Percentiles rank a stretch among this genome's conserved stretches.
Evolutionary conservation across 768 basidiomycete genomes (phyloP).

Genomic region (Lentinula raphanica): DNA sequence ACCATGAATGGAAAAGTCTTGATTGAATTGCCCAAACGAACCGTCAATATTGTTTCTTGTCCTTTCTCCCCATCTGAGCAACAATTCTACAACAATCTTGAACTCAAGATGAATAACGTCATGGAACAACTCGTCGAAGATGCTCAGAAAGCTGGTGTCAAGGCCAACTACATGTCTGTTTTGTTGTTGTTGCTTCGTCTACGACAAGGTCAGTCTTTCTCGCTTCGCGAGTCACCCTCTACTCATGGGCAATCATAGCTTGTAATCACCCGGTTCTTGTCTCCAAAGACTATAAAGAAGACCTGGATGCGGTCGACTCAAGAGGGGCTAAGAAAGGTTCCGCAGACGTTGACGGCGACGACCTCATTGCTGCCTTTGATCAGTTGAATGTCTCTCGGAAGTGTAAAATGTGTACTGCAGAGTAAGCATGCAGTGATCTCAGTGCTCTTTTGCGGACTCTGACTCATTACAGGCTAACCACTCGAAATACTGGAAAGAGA

Average conservation of each 20-base stretch:
- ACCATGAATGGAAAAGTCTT: conserved; percentile 76
- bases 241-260: conserved; percentile 38
- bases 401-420: conserved; percentile 72
- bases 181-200: conserved; percentile 72
- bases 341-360: conserved; percentile 39
- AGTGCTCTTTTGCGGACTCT: background rate
- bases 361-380: conserved; percentile 66
- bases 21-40: conserved; percentile 73
- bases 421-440: conserved; percentile 39
- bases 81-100: conserved; percentile 72
- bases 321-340: conserved; percentile 39
- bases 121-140: conserved; percentile 64
- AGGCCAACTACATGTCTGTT: conserved; percentile 64
- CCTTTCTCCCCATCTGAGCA: conserved; percentile 72
- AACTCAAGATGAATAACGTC: conserved; percentile 57
- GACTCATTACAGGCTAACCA: conserved; percentile 26
- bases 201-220: conserved; percentile 65
- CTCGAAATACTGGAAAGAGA: conserved; percentile 31
- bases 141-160: conserved; percentile 16
- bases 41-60: conserved; percentile 68
- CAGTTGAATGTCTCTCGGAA: conserved; percentile 65
- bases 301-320: conserved; percentile 73
- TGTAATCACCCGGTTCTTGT: conserved; percentile 88
- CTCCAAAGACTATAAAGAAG: conserved; percentile 66
- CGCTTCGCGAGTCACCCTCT: conserved; percentile 1